phyloP scores from a whole-genome alignment of 768 basidiomycete species.

The Mycena leptocephala region DNA sequence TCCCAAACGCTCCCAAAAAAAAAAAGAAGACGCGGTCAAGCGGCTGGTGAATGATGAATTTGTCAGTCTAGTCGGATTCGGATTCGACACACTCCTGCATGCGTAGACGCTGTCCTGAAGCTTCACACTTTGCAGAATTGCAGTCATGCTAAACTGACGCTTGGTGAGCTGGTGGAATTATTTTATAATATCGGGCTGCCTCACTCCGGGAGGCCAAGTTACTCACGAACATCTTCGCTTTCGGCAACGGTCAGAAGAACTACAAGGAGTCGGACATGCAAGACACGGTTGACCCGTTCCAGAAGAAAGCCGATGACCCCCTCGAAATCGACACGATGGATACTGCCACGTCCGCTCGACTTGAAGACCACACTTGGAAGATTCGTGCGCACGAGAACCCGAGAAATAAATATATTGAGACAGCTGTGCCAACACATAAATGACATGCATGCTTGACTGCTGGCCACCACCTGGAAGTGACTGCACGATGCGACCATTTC shows the following conservation, averaged over 20 bases:
- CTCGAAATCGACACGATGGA: too few relatives aligned
- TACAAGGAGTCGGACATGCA: too few relatives aligned
- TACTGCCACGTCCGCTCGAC: neutral
- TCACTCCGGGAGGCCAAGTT: neutral
- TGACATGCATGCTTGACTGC: neutral
- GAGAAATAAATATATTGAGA: neutral
- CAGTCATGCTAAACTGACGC: neutral
- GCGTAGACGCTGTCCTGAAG: neutral
- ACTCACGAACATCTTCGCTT: neutral
- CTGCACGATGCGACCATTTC: neutral
- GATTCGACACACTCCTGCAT: neutral
- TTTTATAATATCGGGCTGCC: neutral
- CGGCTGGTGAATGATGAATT: too few relatives aligned
- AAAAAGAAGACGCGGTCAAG: too few relatives aligned
- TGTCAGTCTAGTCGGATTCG: neutral
- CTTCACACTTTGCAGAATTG: neutral
- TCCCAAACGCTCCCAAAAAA: too few relatives aligned
- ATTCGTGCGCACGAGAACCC: neutral
- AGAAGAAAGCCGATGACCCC: too few relatives aligned
- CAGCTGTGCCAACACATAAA: neutral
- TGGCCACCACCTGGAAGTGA: neutral
- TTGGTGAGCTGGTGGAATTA: neutral
- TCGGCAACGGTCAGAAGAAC: neutral
- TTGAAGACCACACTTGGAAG: neutral
- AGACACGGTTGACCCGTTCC: too few relatives aligned